These are phyloP conservation scores for Cylindrodendrum hubeiense DNA, from an alignment of 2,329 filamentous ascomycete genomes.

Conservation along the genomic window DNA sequence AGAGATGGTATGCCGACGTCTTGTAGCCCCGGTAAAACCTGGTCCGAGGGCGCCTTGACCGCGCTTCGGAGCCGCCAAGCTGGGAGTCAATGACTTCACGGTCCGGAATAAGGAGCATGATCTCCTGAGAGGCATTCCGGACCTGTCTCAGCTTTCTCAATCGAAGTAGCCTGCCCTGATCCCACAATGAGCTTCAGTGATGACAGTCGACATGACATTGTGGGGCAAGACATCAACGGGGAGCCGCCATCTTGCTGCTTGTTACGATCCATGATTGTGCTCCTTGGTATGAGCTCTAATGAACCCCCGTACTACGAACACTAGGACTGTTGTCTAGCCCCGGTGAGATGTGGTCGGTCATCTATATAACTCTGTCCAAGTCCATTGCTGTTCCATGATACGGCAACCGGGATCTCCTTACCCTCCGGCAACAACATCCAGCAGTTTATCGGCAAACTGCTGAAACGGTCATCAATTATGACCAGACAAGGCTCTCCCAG, in stretches of 20 bases:
- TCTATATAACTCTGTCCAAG: slow-evolving; percentile 6
- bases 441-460: background rate
- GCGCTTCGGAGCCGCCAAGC: too few species aligned
- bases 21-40: too few species aligned
- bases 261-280: background rate
- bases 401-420: too few species aligned
- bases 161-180: background rate
- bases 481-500: slow-evolving; percentile 11
- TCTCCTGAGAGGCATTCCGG: background rate
- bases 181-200: background rate
- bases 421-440: slow-evolving; percentile 2
- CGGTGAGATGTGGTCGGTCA: background rate
- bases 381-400: background rate
- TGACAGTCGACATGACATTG: background rate
- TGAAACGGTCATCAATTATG: slow-evolving; percentile 9
- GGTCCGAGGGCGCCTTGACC: too few species aligned
- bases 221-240: slow-evolving; percentile 7
- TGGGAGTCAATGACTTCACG: too few species aligned
- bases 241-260: background rate
- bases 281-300: background rate
- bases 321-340: background rate
- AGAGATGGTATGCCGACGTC: too few species aligned
- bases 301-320: background rate
- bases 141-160: background rate
- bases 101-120: too few species aligned